A percentile compares a stretch with the other conserved stretches of the same genome.
phyloP scores from a whole-genome alignment of 1,139 yeast species.

The Yamadazyma sp. region DNA sequence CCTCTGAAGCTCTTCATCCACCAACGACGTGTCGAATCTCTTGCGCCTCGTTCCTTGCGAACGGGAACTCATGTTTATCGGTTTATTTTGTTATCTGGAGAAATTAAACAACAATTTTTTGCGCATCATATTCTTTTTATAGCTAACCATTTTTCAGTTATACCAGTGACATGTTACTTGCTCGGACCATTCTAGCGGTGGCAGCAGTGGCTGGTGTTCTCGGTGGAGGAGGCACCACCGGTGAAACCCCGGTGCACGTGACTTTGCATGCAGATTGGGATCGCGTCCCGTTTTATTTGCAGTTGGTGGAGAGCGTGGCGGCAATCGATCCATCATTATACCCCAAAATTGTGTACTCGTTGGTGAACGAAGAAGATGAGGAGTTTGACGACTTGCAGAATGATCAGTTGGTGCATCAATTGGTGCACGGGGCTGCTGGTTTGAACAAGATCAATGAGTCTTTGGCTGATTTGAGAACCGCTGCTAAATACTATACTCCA shows the following conservation, averaged over 20 bases:
- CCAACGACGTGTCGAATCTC: neutral
- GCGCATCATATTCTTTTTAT: too few relatives aligned
- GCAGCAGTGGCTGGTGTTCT: too few relatives aligned
- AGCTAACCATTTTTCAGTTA: too few relatives aligned
- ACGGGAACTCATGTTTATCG: neutral
- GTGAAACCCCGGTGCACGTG: neutral
- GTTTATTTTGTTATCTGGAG: neutral
- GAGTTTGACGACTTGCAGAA: slow-evolving; percentile 28
- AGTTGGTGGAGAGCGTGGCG: slow-evolving; percentile 56
- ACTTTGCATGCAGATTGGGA: neutral
- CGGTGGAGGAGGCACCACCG: too few relatives aligned
- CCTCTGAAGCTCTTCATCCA: slow-evolving; percentile 2
- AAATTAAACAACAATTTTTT: neutral
- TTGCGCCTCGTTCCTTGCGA: slow-evolving; percentile 1
- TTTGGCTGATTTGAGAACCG: slow-evolving; percentile 51
- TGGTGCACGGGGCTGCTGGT: slow-evolving; percentile 30
- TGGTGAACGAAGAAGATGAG: slow-evolving; percentile 26
- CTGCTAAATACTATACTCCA: slow-evolving; percentile 57
- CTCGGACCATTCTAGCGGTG: too few relatives aligned
- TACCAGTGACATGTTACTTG: too few relatives aligned
- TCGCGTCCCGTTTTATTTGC: slow-evolving; percentile 31
- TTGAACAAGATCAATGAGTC: slow-evolving; percentile 20
- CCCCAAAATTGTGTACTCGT: slow-evolving; percentile 40
- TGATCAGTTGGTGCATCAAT: slow-evolving; percentile 39
- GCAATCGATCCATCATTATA: slow-evolving; percentile 50